Percentiles rank a stretch among this genome's conserved stretches.
phyloP scores from a whole-genome alignment of 2,329 filamentous ascomycete species.

The Aspergillus versicolor region DNA sequence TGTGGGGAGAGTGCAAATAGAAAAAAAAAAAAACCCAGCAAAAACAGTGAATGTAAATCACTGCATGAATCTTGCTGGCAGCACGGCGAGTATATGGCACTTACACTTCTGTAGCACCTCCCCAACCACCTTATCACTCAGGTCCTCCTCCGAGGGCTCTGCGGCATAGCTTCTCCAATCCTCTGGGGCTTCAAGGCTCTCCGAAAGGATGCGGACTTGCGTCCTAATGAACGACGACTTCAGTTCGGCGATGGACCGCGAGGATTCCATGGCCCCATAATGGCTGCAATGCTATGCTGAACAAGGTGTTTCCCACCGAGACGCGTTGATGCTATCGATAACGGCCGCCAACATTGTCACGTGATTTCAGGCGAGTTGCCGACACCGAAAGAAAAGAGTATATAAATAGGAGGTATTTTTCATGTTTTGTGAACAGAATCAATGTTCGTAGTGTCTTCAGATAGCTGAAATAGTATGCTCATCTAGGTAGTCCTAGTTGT shows the following conservation, averaged over 20 bases:
- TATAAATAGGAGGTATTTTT: neutral
- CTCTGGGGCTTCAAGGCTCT: slow-evolving; percentile 48
- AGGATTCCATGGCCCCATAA: slow-evolving; percentile 37
- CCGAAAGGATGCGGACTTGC: slow-evolving; percentile 54
- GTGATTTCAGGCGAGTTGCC: slow-evolving; percentile 4
- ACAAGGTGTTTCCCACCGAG: neutral
- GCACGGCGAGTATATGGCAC: neutral
- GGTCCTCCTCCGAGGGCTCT: slow-evolving; percentile 44
- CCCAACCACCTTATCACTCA: slow-evolving; percentile 50
- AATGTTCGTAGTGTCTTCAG: too few species aligned
- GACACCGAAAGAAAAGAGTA: neutral
- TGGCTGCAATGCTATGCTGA: slow-evolving; percentile 4
- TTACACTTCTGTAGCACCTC: slow-evolving; percentile 54
- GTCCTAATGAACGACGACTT: slow-evolving; percentile 53
- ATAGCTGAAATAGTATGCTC: neutral
- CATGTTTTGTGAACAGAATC: neutral
- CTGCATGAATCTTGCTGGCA: too few species aligned
- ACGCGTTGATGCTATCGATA: slow-evolving; percentile 15
- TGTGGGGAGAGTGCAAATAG: neutral
- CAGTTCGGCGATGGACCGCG: slow-evolving; percentile 48
- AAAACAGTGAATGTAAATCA: neutral
- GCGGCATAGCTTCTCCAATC: slow-evolving; percentile 46
- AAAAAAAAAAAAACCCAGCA: neutral
- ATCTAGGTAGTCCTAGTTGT: neutral
- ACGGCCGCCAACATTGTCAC: slow-evolving; percentile 2